Evolutionary conservation across 495 filamentous ascomycete species (phyloP), one percentile per base, ranked within the genome.

Genomic region (Aspergillus taichungensis): DNA sequence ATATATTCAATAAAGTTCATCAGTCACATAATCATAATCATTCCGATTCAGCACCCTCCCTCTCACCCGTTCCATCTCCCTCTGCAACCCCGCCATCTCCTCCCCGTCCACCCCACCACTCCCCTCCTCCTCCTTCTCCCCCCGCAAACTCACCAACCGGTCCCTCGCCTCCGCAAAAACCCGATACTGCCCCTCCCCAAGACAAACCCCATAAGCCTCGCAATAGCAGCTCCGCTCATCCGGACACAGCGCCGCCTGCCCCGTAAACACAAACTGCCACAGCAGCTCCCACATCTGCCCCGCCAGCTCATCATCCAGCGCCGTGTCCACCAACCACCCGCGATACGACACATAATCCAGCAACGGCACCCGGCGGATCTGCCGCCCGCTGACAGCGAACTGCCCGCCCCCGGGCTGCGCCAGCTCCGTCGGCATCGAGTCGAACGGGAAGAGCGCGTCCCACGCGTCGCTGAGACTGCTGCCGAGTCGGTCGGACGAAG

Each of bases 201-300:
- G 6, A 24, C 45, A 47, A 6, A 47, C 13, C 12, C 66, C 62
- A 44, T 73, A 73, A 1, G 63, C 64, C 10, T 55, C 51, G 31
- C 70, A 73, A 44, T 72, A 73, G 40, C 67, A 72, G 8, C 57
- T 45, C 1, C 54, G 41, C 33, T 55, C 46, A 11, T 59, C 51
- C 7, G 61, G 64, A 52, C 70, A 73, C 42, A 58, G 58, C 32
- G 54, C 53, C 13, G 46, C 34, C 0, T 38, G 35, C 28, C 55
- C 52, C 0, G 28, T 31, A 46, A 43, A 59, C 65, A 45, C 45
- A 71, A 65, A 71, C 60, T 88, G 84, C 84, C 84, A 88, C 34
- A 75, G 57, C 54, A 82, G 86, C 61, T 88, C 84, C 59, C 85
- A 63, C 13, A 87, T 66, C 8, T 82, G 52, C 8, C 84, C 84